Conservation (phyloP, 345 rosid species). For the Lepidium didymum region DNA sequence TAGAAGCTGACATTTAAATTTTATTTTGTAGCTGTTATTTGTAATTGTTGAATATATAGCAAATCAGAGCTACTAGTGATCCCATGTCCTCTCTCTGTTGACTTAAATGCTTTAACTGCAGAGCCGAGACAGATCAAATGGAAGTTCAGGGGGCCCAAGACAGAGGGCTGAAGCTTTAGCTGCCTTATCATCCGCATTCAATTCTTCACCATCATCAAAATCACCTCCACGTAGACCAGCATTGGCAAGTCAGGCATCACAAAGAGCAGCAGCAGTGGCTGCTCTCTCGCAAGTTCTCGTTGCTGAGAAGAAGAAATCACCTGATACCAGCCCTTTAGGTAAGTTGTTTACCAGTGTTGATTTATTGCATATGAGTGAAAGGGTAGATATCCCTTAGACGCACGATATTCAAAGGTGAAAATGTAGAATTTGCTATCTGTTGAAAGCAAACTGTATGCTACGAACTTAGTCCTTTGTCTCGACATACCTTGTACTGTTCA, state of each 20-base stretch:
- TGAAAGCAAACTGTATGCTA: background rate
- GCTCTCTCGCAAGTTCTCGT: constrained; percentile 89
- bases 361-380: background rate
- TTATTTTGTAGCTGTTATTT: background rate
- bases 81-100: background rate
- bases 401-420: background rate
- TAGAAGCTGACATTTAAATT: background rate
- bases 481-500: background rate
- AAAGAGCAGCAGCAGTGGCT: constrained; percentile 95
- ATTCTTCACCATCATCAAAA: constrained; percentile 48
- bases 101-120: constrained; percentile 15
- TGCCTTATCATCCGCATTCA: constrained; percentile 72
- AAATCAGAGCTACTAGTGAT: background rate
- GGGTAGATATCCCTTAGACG: background rate
- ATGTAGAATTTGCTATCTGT: background rate
- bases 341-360: constrained; percentile 18
- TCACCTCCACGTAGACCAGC: constrained; percentile 38
- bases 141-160: constrained; percentile 55
- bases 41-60: background rate
- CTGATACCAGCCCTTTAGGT: constrained; percentile 47
- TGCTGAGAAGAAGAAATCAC: constrained; percentile 70
- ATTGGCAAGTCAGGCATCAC: constrained; percentile 51
- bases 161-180: constrained; percentile 89
- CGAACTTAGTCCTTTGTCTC: background rate
- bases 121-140: constrained; percentile 57